These are phyloP conservation scores for Diplotaxis tenuifolia DNA, from an alignment of 345 rosid genomes.

Conservation along the genomic window DNA sequence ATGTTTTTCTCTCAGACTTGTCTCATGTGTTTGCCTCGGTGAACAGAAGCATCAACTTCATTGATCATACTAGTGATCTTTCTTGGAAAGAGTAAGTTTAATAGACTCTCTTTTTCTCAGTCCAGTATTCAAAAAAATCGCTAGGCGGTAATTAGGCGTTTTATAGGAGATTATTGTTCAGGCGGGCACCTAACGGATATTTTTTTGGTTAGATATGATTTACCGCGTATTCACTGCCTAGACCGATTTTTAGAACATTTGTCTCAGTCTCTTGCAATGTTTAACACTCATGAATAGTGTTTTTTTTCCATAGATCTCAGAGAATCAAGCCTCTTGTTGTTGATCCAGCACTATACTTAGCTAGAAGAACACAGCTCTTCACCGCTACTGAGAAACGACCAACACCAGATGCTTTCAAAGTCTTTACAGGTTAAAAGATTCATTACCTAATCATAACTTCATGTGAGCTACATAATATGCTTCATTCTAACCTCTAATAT, in stretches of 20 bases:
- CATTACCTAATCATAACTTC: not conserved
- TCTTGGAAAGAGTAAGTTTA: conserved; percentile 96
- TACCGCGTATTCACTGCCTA: no score
- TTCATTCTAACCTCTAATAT: conserved; percentile 25
- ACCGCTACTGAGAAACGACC: conserved; percentile 76
- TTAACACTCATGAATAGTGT: conserved; percentile 1
- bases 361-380: conserved; percentile 84
- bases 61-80: conserved; percentile 92
- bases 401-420: conserved; percentile 79
- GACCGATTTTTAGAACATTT: no score
- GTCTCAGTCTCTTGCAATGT: not conserved
- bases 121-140: no score
- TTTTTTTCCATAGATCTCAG: conserved; percentile 52
- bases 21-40: conserved; percentile 77
- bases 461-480: not conserved
- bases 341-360: conserved; percentile 85
- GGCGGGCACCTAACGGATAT: no score
- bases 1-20: conserved; percentile 58
- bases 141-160: no score
- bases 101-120: not conserved
- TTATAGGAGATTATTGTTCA: no score
- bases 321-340: conserved; percentile 88
- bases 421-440: conserved; percentile 74
- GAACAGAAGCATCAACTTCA: conserved; percentile 80
- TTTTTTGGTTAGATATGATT: no score